Conservation (phyloP, 2,329 filamentous ascomycete species). For the Pseudogymnoascus sp. region DNA sequence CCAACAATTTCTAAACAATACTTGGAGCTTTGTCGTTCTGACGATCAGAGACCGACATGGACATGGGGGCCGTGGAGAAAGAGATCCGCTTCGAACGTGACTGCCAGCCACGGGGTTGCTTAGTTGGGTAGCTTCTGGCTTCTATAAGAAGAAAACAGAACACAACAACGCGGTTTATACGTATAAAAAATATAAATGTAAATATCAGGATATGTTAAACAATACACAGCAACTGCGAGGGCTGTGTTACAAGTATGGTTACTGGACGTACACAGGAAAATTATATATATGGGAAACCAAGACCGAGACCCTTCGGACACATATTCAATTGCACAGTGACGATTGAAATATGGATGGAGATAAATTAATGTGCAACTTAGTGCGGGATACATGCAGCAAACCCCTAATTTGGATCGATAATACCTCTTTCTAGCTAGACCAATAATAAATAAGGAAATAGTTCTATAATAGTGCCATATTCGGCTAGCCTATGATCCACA, state of each 20-base stretch:
- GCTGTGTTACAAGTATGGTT: not conserved
- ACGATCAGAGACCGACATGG: conserved; percentile 5
- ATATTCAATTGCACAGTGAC: not conserved
- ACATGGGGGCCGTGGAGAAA: not conserved
- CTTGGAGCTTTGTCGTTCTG: conserved; percentile 4
- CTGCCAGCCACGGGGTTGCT: not conserved
- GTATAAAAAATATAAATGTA: not conserved
- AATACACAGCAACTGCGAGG: not conserved
- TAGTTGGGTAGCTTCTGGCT: not conserved
- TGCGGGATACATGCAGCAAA: not conserved
- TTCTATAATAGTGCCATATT: not conserved
- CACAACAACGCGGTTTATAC: not conserved
- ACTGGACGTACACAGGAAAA: not conserved
- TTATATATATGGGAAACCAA: not conserved
- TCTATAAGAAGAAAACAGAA: not conserved
- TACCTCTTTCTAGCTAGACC: not conserved
- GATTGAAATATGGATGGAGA: not conserved
- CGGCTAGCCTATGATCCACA: not conserved
- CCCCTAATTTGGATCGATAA: not conserved
- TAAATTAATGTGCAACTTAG: conserved; percentile 7
- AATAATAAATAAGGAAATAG: not conserved
- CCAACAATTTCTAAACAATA: conserved; percentile 4
- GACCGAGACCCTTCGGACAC: not conserved
- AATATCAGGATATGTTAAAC: not conserved
- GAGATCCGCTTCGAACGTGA: conserved; percentile 5